Evolutionary conservation across 176 grass and related monocot species (phyloP).

Genomic region (Pharus latifolius): DNA sequence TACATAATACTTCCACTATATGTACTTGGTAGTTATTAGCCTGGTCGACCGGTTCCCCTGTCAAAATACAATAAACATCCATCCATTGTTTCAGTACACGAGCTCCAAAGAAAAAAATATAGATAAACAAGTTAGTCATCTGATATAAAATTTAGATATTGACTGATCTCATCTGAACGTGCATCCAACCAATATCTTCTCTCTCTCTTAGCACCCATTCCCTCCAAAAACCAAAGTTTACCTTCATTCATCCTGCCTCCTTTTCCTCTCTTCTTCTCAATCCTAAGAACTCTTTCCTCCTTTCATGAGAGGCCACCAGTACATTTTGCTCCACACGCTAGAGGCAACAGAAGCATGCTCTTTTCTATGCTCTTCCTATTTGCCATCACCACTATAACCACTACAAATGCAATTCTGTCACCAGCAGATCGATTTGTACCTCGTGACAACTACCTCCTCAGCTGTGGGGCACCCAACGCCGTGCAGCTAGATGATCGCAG

Average conservation of each 20-base stretch:
- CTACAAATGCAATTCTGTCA: conserved; percentile 34
- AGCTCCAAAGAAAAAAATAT: no score
- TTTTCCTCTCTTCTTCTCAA: conserved; percentile 6
- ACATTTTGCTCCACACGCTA: conserved; percentile 11
- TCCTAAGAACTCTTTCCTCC: conserved; percentile 5
- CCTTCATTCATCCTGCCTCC: conserved; percentile 1
- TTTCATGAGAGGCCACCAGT: conserved; percentile 20
- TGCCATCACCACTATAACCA: not conserved
- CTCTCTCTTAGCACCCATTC: not conserved
- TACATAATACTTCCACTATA: no score
- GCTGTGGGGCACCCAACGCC: conserved; percentile 42
- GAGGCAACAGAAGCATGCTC: conserved; percentile 11
- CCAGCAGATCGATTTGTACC: conserved; percentile 35
- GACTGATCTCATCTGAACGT: conserved; percentile 16
- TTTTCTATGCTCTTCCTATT: conserved; percentile 30
- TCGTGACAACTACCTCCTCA: conserved; percentile 73
- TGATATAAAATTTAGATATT: not conserved
- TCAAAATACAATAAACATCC: no score
- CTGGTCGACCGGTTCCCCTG: conserved; percentile 3
- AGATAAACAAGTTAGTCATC: not conserved
- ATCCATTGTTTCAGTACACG: no score
- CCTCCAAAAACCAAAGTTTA: conserved; percentile 20
- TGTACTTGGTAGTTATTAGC: not conserved
- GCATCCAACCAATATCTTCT: conserved; percentile 23
- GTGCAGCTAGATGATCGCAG: conserved; percentile 76